Percentiles rank a stretch among this genome's conserved stretches.
Conservation (phyloP, 768 basidiomycete genomes). For the Chalciporus piperatus region DNA sequence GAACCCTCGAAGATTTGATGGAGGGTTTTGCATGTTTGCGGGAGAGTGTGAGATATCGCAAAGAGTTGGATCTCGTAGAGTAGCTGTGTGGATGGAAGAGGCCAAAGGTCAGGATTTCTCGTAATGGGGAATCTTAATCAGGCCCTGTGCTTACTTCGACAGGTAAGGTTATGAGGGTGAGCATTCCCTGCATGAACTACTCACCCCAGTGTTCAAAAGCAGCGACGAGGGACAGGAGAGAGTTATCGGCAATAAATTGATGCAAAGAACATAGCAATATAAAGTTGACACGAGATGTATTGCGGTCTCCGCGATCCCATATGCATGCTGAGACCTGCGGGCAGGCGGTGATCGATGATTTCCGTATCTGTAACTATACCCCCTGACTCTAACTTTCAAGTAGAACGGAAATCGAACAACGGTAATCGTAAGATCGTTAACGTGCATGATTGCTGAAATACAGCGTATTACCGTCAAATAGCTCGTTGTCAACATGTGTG, state of each 20-base stretch:
- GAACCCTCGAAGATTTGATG: constrained; percentile 52
- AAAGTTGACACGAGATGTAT: too few relatives aligned
- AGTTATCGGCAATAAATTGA: not conserved
- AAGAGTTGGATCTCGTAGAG: constrained; percentile 74
- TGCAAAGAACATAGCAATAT: not conserved
- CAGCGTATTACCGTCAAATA: too few relatives aligned
- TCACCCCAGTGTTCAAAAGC: not conserved
- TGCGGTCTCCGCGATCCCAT: too few relatives aligned
- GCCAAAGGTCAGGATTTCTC: constrained; percentile 5
- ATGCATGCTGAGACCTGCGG: too few relatives aligned
- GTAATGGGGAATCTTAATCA: not conserved
- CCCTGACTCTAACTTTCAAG: not conserved
- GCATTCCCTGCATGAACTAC: constrained; percentile 7
- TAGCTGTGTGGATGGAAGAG: constrained; percentile 45
- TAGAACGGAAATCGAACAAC: too few relatives aligned
- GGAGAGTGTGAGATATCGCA: constrained; percentile 64
- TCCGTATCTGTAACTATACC: not conserved
- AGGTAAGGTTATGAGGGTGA: constrained; percentile 29
- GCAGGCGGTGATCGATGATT: too few relatives aligned
- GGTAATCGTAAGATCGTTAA: too few relatives aligned
- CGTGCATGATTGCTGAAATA: too few relatives aligned
- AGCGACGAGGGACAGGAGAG: not conserved
- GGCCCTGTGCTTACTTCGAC: constrained; percentile 31
- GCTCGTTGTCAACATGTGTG: too few relatives aligned
- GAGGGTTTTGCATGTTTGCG: constrained; percentile 53